These are phyloP conservation scores for Penicillium fimorum DNA, from an alignment of 495 filamentous ascomycete genomes.

Conservation along the genomic window DNA sequence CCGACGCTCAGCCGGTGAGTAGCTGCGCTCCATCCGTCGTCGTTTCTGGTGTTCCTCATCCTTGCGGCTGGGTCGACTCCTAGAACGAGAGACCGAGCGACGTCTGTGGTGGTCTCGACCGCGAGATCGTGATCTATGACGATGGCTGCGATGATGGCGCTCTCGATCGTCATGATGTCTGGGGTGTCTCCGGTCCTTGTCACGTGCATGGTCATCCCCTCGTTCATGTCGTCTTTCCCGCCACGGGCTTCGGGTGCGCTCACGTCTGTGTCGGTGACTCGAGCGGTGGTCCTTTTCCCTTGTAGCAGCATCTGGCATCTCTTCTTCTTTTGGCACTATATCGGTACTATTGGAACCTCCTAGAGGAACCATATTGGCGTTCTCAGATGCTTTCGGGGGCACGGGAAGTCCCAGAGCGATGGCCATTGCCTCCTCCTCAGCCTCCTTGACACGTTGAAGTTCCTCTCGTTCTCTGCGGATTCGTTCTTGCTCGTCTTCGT, in stretches of 20 bases:
- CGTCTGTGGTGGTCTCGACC: slow-evolving; percentile 26
- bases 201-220: slow-evolving; percentile 33
- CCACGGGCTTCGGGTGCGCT: slow-evolving; percentile 36
- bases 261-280: slow-evolving; percentile 30
- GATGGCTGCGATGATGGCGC: slow-evolving; percentile 34
- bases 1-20: slow-evolving; percentile 32
- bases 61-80: slow-evolving; percentile 32
- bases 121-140: slow-evolving; percentile 35
- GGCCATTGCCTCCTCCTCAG: slow-evolving; percentile 86
- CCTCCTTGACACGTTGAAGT: slow-evolving; percentile 79
- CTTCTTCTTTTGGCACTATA: slow-evolving; percentile 16
- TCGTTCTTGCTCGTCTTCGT: slow-evolving; percentile 59
- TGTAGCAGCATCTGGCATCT: slow-evolving; percentile 24
- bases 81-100: slow-evolving; percentile 31
- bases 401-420: slow-evolving; percentile 77
- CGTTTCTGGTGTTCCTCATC: slow-evolving; percentile 25
- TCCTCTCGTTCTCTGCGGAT: slow-evolving; percentile 67
- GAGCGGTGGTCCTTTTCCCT: slow-evolving; percentile 24
- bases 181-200: slow-evolving; percentile 37
- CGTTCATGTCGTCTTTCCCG: slow-evolving; percentile 32
- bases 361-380: slow-evolving; percentile 45
- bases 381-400: slow-evolving; percentile 39
- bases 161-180: slow-evolving; percentile 34
- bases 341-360: slow-evolving; percentile 32
- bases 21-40: slow-evolving; percentile 27